These are phyloP conservation scores for Calonectria pseudoreteaudii DNA, from an alignment of 2,329 filamentous ascomycete species.

Conservation along the genomic window DNA sequence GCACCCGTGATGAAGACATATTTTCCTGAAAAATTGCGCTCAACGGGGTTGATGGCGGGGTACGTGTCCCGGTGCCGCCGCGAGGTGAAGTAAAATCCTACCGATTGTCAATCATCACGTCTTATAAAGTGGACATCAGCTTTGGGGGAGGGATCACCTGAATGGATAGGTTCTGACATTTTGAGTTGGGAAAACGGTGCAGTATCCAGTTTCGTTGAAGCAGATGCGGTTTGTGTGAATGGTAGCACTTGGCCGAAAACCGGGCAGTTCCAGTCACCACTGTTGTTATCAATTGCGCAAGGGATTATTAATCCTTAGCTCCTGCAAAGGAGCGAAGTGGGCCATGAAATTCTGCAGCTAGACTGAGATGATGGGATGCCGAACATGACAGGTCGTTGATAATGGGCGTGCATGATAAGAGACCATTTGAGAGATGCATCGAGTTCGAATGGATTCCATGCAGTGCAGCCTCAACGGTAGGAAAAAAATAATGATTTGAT, in stretches of 20 bases:
- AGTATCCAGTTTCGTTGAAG: not conserved
- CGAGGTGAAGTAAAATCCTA: constrained; percentile 1
- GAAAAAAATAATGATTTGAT: not conserved
- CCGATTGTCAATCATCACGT: not conserved
- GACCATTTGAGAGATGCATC: not conserved
- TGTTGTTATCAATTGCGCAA: not conserved
- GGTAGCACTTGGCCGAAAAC: not conserved
- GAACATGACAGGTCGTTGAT: not conserved
- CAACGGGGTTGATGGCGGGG: constrained; percentile 58
- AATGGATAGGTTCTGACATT: constrained; percentile 7
- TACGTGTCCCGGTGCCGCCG: constrained; percentile 63
- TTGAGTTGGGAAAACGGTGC: not conserved
- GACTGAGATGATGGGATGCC: not conserved
- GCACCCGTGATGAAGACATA: constrained; percentile 66
- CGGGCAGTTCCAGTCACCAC: not conserved
- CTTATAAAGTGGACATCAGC: not conserved
- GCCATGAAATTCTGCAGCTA: not conserved
- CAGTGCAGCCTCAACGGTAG: not conserved
- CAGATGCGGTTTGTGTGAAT: not conserved
- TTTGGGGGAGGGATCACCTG: not conserved
- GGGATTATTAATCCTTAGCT: constrained; percentile 3
- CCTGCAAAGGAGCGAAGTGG: not conserved
- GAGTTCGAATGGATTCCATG: not conserved
- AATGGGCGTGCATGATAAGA: not conserved
- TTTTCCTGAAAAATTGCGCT: constrained; percentile 52